These are phyloP conservation scores for Suillus paluster DNA, from an alignment of 768 basidiomycete species.

Conservation along the genomic window DNA sequence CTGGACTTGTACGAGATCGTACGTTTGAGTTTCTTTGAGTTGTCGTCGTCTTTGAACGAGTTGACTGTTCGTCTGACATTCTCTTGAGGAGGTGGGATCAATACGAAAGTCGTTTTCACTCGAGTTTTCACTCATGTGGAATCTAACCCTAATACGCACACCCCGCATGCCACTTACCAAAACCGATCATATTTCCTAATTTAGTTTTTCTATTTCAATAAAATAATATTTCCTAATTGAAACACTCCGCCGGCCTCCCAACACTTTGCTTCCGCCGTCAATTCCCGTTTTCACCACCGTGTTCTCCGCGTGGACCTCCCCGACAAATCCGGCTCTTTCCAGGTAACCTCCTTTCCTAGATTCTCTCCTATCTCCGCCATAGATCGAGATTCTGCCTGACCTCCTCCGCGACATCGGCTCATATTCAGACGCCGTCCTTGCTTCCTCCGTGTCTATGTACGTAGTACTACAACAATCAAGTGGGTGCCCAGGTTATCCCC, in stretches of 20 bases:
- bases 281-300: too few relatives aligned
- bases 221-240: slow-evolving; percentile 1
- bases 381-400: too few relatives aligned
- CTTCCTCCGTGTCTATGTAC: too few relatives aligned
- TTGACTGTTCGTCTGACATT: slow-evolving; percentile 2
- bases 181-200: not conserved
- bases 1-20: slow-evolving; percentile 49
- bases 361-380: too few relatives aligned
- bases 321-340: too few relatives aligned
- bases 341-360: too few relatives aligned
- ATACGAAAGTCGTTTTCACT: slow-evolving; percentile 2
- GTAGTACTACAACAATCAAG: too few relatives aligned
- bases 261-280: slow-evolving; percentile 1
- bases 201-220: too few relatives aligned
- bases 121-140: slow-evolving; percentile 3
- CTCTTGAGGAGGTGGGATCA: not conserved
- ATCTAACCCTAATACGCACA: slow-evolving; percentile 7
- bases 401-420: too few relatives aligned
- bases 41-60: not conserved
- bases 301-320: too few relatives aligned
- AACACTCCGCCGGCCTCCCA: not conserved
- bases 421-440: too few relatives aligned
- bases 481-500: too few relatives aligned
- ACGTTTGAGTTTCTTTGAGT: slow-evolving; percentile 33
- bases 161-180: slow-evolving; percentile 2